These are phyloP conservation scores for Selaginella tamariscina DNA, from an alignment of 75 land plant genomes.

Conservation along the genomic window DNA sequence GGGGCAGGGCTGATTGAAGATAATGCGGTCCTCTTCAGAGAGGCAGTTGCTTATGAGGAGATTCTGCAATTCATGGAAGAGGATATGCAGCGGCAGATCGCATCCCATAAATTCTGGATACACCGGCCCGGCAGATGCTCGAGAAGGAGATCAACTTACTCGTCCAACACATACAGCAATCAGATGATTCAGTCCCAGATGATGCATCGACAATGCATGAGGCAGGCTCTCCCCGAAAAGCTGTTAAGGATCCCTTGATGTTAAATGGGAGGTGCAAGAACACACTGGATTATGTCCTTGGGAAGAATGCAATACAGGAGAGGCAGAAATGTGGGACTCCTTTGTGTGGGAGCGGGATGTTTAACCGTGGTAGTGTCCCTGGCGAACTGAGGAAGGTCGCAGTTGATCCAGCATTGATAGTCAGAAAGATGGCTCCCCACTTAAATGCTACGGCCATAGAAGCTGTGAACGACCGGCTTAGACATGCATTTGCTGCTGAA, in stretches of 20 bases:
- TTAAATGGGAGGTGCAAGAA: background rate
- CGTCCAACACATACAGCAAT: background rate
- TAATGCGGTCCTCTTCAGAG: background rate
- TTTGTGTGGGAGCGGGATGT: background rate
- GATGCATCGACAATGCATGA: background rate
- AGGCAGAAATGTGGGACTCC: background rate
- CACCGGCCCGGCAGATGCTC: constrained; percentile 3
- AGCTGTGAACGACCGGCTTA: background rate
- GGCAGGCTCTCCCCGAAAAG: background rate
- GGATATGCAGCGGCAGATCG: constrained; percentile 1
- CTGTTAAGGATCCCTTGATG: background rate
- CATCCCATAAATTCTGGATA: background rate
- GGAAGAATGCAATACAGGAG: constrained; percentile 6
- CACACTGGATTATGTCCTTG: constrained; percentile 4
- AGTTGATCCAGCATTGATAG: background rate
- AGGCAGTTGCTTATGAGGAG: background rate
- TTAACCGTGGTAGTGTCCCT: background rate
- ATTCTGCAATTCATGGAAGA: constrained; percentile 4
- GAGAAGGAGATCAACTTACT: constrained; percentile 1
- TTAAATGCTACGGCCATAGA: background rate
- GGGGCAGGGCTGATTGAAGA: background rate
- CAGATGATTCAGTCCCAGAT: background rate
- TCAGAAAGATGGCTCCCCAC: background rate
- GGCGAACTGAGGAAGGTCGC: background rate
- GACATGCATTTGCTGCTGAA: constrained; percentile 1